Evolutionary conservation across 148 eudicot genomes (phyloP).

Genomic region (Vaccinium vitisidaea): DNA sequence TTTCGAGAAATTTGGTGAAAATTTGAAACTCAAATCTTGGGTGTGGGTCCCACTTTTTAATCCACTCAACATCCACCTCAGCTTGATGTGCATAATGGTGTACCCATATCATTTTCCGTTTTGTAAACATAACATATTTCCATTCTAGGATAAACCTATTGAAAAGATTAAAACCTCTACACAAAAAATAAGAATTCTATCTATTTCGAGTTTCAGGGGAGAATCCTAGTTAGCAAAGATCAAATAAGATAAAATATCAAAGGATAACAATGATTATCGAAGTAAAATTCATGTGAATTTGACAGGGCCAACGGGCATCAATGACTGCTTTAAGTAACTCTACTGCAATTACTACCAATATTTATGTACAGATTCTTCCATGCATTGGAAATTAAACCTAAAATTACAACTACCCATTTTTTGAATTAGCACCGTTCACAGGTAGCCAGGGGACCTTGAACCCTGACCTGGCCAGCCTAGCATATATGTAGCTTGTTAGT

Average conservation of each 20-base stretch:
- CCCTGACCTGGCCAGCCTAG: no score
- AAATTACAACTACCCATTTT: neutral
- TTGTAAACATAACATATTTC: no score
- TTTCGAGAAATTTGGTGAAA: no score
- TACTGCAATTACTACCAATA: neutral
- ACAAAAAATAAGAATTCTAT: no score
- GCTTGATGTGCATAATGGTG: no score
- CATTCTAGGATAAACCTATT: no score
- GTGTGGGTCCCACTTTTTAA: no score
- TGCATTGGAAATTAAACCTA: neutral
- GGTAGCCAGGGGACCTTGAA: neutral
- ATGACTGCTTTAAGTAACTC: neutral
- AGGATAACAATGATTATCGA: neutral
- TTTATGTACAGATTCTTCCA: neutral
- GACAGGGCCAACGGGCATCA: neutral
- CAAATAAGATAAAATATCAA: neutral
- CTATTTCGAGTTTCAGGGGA: no score
- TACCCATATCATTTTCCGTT: no score
- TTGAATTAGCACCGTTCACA: neutral
- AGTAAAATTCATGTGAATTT: neutral
- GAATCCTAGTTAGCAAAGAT: neutral
- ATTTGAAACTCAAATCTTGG: no score
- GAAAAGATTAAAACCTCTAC: no score
- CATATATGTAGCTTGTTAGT: neutral
- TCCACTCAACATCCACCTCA: no score